Base-by-base conservation (phyloP, 306 rosid species). In the Malus asiatica region DNA sequence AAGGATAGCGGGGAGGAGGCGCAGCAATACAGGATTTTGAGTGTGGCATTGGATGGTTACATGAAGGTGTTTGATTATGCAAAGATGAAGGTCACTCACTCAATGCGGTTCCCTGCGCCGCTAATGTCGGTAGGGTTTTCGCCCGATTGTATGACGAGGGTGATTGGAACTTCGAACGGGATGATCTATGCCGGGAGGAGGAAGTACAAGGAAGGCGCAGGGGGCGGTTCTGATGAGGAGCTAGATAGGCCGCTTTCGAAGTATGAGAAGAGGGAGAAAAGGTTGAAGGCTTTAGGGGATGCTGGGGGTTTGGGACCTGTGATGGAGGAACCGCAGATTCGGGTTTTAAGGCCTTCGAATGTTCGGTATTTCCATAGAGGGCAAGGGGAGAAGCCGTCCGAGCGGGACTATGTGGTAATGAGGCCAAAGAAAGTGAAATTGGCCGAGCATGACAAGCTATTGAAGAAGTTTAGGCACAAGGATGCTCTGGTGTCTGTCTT, bases 31-130 rank as follows among this genome's bases (percentile, higher is more conserved):
- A 88, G 99, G 73, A 85, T 96, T 80, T 23, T 96, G 84, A 92
- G 97, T 80, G 99, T 90, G 12, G 98, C 90, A 20, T 75, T 96
- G 76, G 99, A 96, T 85, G 99, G 98, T 22, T 96, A 96, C 76
- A 67, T 90, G 91, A 96, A 96, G 86, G 98, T 93, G 71, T 92
- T 95, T 60, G 97, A 95, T 82, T 95, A 92, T 73, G 83, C 87
- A 1, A 51, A 85, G 18, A 80, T 86, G 89, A 89, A 87, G 86
- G 85, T 96, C 12, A 96, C 98, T 0, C 88, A 92, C 83, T 92
- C 99, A 0, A 88, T 87, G 97, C 86, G 98, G 88, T 92, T 83
- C 83, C 98, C 98, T 16, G 97, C 98, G 0, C 99, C 98, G 4
- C 89, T 96, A 19, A 78, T 89, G 84, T 90, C 97, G 1, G 69